Percentiles rank a stretch among this genome's conserved stretches.
Evolutionary conservation across 495 filamentous ascomycete species (phyloP).

Genomic region (Penicillium daleae): DNA sequence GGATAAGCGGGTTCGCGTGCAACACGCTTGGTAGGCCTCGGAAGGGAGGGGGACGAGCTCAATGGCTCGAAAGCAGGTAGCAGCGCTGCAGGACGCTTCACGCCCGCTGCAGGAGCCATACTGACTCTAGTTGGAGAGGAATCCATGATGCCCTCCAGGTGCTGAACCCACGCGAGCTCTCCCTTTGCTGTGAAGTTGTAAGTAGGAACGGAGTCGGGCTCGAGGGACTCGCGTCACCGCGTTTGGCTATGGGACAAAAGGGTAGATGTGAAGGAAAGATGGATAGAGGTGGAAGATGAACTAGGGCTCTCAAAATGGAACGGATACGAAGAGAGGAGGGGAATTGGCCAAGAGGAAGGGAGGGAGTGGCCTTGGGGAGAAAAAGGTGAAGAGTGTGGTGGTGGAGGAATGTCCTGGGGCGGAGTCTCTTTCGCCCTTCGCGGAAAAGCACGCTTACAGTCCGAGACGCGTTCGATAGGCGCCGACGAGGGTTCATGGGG

Average conservation of each 20-base stretch:
- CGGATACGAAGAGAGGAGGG: conserved; percentile 23
- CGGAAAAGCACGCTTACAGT: conserved; percentile 53
- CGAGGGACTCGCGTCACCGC: conserved; percentile 33
- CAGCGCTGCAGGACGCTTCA: conserved; percentile 80
- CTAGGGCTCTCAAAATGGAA: conserved; percentile 16
- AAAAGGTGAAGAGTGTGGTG: conserved; percentile 39
- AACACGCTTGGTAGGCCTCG: conserved; percentile 71
- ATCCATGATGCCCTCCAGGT: conserved; percentile 39
- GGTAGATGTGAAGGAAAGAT: conserved; percentile 12
- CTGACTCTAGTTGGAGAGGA: conserved; percentile 47
- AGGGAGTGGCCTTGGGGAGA: conserved; percentile 33
- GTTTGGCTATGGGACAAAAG: conserved; percentile 15
- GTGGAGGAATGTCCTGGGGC: conserved; percentile 46
- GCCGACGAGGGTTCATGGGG: conserved; percentile 47
- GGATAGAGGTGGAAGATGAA: conserved; percentile 11
- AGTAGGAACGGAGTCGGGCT: conserved; percentile 25
- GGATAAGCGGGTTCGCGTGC: conserved; percentile 69
- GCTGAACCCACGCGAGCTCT: conserved; percentile 21
- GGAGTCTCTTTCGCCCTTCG: conserved; percentile 45
- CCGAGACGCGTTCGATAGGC: conserved; percentile 56
- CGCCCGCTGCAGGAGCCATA: conserved; percentile 56
- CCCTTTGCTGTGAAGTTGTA: conserved; percentile 11
- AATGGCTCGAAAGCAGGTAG: conserved; percentile 93
- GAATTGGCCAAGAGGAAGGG: conserved; percentile 16
- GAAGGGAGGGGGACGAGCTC: conserved; percentile 83